These are phyloP conservation scores for Biscogniauxia sp. DNA, from an alignment of 2,329 filamentous ascomycete species.

Conservation along the genomic window DNA sequence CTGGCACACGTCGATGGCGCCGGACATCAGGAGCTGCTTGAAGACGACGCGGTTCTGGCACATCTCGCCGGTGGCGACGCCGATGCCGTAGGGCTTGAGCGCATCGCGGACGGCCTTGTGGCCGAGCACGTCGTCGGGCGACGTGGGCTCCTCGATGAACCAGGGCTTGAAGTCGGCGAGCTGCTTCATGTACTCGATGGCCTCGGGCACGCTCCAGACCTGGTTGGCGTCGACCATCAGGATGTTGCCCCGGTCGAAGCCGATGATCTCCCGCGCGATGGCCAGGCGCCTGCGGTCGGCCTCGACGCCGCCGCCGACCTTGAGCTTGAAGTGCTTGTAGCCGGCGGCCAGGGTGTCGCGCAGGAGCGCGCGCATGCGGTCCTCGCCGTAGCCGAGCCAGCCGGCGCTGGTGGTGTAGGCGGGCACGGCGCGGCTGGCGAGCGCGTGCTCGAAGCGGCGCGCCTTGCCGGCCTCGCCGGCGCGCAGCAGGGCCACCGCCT, in stretches of 20 bases:
- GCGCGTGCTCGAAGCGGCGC: conserved; percentile 69
- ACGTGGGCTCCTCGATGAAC: conserved; percentile 95
- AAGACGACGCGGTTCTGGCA: conserved; percentile 93
- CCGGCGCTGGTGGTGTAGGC: conserved; percentile 89
- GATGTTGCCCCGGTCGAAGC: conserved; percentile 77
- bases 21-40: conserved; percentile 81
- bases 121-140: conserved; percentile 83
- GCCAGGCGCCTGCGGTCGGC: conserved; percentile 67
- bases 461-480: conserved; percentile 66
- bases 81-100: conserved; percentile 70
- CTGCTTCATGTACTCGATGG: conserved; percentile 81
- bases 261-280: conserved; percentile 77
- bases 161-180: conserved; percentile 82
- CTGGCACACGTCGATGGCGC: conserved; percentile 84
- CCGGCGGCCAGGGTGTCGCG: conserved; percentile 72
- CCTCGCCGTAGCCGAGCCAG: conserved; percentile 87
- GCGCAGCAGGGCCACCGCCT: conserved; percentile 71
- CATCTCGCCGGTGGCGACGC: conserved; percentile 91
- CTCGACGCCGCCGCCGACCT: conserved; percentile 73
- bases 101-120: conserved; percentile 84
- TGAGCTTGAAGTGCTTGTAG: conserved; percentile 87
- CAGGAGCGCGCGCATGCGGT: conserved; percentile 77
- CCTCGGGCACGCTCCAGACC: conserved; percentile 87
- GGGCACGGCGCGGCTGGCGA: conserved; percentile 72
- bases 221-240: conserved; percentile 95